phyloP scores from a whole-genome alignment of 2,329 filamentous ascomycete genomes.

The Botrytis medusae region DNA sequence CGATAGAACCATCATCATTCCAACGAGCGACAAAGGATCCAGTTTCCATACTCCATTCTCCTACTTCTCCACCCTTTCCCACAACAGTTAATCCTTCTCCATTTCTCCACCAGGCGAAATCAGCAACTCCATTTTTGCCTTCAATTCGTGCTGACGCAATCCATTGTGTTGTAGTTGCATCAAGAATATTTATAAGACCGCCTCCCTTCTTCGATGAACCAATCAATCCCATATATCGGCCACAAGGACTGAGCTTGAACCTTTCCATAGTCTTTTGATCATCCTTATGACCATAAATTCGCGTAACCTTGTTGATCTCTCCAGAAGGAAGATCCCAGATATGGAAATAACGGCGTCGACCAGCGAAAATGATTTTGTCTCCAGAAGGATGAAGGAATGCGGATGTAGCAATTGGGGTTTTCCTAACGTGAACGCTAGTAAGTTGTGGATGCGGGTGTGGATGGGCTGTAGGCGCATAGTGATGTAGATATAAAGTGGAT shows the following conservation, averaged over 20 bases:
- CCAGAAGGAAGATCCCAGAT: constrained; percentile 87
- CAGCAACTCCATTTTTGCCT: constrained; percentile 77
- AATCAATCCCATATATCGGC: constrained; percentile 79
- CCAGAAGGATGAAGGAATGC: constrained; percentile 73
- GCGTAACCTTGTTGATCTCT: constrained; percentile 75
- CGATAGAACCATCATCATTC: constrained; percentile 86
- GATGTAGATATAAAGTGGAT: constrained; percentile 83
- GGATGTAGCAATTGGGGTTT: constrained; percentile 80
- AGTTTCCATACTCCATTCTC: constrained; percentile 76
- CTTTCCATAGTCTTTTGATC: constrained; percentile 90
- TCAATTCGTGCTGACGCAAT: constrained; percentile 78
- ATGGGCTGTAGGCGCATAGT: constrained; percentile 73
- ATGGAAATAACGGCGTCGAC: constrained; percentile 88
- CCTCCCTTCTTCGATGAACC: constrained; percentile 81
- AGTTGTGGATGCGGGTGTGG: constrained; percentile 83
- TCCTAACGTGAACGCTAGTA: constrained; percentile 83
- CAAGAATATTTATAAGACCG: constrained; percentile 83
- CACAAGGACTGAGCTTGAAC: constrained; percentile 85
- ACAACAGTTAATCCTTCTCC: constrained; percentile 79
- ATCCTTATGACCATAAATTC: constrained; percentile 71
- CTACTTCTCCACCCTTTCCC: constrained; percentile 84
- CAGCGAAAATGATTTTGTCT: constrained; percentile 82
- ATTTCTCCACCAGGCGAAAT: constrained; percentile 90
- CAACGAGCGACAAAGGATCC: constrained; percentile 75
- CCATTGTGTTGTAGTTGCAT: constrained; percentile 82